Conservation (phyloP, 352 stramenopile genomes). For the Aphanomyces astaci region DNA sequence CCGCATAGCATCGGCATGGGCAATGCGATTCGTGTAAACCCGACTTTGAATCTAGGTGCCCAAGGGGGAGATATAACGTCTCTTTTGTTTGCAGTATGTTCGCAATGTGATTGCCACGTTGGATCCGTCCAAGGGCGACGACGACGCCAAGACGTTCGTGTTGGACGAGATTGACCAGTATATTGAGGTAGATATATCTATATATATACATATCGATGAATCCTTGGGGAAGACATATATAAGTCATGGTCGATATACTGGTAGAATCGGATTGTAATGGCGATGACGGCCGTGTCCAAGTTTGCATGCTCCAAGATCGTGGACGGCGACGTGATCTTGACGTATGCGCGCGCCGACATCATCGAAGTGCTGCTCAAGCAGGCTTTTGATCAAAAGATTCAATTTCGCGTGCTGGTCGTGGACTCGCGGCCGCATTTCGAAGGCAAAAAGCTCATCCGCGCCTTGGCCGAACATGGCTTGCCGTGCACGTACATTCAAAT, state of each 20-base stretch:
- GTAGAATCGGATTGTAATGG: conserved; percentile 86
- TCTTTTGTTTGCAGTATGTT: conserved; percentile 46
- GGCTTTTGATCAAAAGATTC: conserved; percentile 32
- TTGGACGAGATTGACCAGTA: conserved; percentile 90
- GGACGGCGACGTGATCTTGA: conserved; percentile 91
- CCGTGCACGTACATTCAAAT: conserved; percentile 91
- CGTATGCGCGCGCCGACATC: conserved; percentile 90
- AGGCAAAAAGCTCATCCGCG: conserved; percentile 70
- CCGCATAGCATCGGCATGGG: conserved; percentile 93
- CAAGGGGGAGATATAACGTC: neutral
- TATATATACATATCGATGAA: too few relatives aligned
- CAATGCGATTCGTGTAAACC: conserved; percentile 86
- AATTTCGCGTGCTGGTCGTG: conserved; percentile 91
- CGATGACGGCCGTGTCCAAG: conserved; percentile 84
- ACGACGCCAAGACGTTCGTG: conserved; percentile 78
- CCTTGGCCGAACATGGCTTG: conserved; percentile 59
- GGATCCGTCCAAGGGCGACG: conserved; percentile 75
- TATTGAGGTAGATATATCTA: conserved; percentile 47
- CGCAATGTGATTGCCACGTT: conserved; percentile 85
- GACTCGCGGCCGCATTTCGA: conserved; percentile 86
- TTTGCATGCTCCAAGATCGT: conserved; percentile 83
- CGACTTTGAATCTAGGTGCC: neutral
- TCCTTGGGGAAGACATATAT: too few relatives aligned
- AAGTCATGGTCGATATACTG: too few relatives aligned
- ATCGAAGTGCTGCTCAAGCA: conserved; percentile 80